Percentiles rank a stretch among this genome's conserved stretches.
Evolutionary conservation across 164 flowering plant genomes (phyloP).

Genomic region (Pachysandra terminalis): DNA sequence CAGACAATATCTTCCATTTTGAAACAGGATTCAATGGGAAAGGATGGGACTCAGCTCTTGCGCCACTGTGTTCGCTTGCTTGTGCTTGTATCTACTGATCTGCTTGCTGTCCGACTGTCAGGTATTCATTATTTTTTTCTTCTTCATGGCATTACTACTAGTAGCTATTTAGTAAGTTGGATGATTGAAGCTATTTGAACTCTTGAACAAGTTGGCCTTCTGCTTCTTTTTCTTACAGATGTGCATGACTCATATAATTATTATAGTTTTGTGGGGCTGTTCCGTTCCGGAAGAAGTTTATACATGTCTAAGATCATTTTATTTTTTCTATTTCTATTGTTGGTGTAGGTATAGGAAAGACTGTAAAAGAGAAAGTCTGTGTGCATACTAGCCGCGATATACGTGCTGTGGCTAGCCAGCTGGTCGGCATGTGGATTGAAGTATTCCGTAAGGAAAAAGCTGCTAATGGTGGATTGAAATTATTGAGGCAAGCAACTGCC

Average conservation of each 20-base stretch:
- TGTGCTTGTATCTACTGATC: constrained; percentile 84
- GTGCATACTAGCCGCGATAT: constrained; percentile 99
- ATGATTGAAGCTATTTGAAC: background rate
- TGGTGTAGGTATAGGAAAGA: constrained; percentile 83
- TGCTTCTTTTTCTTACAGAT: too few relatives aligned
- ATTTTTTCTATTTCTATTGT: background rate
- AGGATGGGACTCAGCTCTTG: constrained; percentile 95
- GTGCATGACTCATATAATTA: too few relatives aligned
- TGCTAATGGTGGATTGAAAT: constrained; percentile 56
- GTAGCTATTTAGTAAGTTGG: background rate
- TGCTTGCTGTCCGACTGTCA: constrained; percentile 85
- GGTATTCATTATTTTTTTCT: constrained; percentile 40
- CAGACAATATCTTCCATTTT: constrained; percentile 1
- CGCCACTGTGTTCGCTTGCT: constrained; percentile 98
- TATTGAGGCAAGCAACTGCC: constrained; percentile 46
- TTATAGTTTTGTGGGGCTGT: background rate
- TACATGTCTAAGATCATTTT: background rate
- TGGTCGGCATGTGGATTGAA: constrained; percentile 91
- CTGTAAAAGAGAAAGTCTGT: constrained; percentile 94
- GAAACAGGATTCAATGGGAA: constrained; percentile 97
- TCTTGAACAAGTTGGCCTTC: too few relatives aligned
- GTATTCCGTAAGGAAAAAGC: constrained; percentile 95
- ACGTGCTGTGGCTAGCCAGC: constrained; percentile 95
- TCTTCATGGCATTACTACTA: background rate
- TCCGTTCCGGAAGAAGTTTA: background rate